Evolutionary conservation across 2,329 filamentous ascomycete genomes (phyloP).

Genomic region (Stemphylium vesicarium): DNA sequence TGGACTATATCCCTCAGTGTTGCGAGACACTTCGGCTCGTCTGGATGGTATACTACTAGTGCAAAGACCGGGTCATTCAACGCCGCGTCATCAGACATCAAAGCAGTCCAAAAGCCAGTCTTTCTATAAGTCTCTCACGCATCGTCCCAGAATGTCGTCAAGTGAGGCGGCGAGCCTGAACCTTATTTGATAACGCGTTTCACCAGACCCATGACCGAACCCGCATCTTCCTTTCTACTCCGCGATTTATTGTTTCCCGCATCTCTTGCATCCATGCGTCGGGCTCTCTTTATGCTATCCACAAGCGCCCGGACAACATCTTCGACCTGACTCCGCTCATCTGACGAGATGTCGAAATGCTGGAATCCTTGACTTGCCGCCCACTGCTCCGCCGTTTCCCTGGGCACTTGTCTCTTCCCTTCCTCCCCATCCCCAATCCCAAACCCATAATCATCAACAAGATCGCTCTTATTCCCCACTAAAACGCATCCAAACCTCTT

Average conservation of each 20-base stretch:
- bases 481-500: constrained; percentile 37
- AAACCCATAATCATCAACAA: constrained; percentile 4
- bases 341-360: constrained; percentile 28
- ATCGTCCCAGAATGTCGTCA: too few relatives aligned
- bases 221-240: neutral
- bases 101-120: too few relatives aligned
- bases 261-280: constrained; percentile 17
- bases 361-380: constrained; percentile 29
- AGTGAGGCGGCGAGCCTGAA: too few relatives aligned
- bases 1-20: too few relatives aligned
- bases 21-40: too few relatives aligned
- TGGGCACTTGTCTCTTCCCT: constrained; percentile 19
- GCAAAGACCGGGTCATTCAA: too few relatives aligned
- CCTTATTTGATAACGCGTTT: neutral
- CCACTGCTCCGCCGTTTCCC: constrained; percentile 30
- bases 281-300: constrained; percentile 13
- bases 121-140: neutral
- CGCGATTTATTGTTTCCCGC: neutral
- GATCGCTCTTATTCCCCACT: constrained; percentile 37
- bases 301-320: constrained; percentile 24
- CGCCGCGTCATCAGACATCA: too few relatives aligned
- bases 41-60: too few relatives aligned
- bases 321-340: constrained; percentile 13
- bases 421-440: constrained; percentile 19
- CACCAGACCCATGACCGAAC: neutral